Evolutionary conservation across 495 filamentous ascomycete genomes (phyloP), one percentile per base, ranked within the genome.

Genomic region (Pyrenopolyporus hunteri): DNA sequence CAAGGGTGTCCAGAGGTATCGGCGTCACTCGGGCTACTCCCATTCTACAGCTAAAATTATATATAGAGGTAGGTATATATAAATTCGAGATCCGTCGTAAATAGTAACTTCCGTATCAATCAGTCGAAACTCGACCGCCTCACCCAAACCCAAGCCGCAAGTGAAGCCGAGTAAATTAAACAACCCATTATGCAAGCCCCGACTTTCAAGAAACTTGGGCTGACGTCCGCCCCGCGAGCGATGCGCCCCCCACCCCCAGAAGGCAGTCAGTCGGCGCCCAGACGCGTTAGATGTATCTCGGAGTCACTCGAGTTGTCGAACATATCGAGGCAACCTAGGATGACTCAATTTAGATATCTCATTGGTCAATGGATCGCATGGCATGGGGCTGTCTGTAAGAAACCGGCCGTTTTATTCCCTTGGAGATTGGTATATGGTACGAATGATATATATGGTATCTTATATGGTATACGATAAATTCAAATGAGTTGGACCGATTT

Each of bases 281-380:
- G 28, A 46, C 35, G 33, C 17, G 14, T 28, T n/a, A 10, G 52
- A 49, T 39, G 14, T 44, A 47, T 48, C 52, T 71, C 66, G 52
- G 66, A 58, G 60, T 69, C 55, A 66, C 52, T 57, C 11, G 45
- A 32, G 25, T 25, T 36, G 13, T 56, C 28, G 11, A 26, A 23
- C 28, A 37, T 44, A 56, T 59, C 48, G 39, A 57, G 36, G 25
- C 22, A 19, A 59, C 50, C 45, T 51, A 57, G 35, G 51, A 52
- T 51, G 56, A 54, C 20, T 64, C 49, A 57, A 54, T 68, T 54
- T 26, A 10, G 9, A 52, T 55, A 48, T 14, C 20, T 63, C 22
- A 67, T 67, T 67, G 59, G 64, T 16, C 53, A 63, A 63, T 63
- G 29, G 58, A 43, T 10, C n/a, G 2, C 22, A 51, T 36, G 20